Conservation (phyloP, 345 rosid species). For the Melastoma malabathricum region DNA sequence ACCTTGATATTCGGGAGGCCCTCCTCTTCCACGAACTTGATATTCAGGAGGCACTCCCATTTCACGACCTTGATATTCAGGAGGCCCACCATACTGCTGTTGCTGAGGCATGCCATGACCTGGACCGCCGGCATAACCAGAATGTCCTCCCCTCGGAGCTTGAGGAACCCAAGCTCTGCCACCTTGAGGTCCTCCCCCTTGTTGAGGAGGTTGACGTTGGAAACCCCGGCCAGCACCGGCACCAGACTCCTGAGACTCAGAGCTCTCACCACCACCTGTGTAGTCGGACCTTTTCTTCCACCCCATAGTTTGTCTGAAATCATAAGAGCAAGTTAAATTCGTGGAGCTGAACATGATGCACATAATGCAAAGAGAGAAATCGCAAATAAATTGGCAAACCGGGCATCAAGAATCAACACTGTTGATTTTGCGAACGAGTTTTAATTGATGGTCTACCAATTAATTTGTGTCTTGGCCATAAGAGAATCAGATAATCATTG, state of each 20-base stretch:
- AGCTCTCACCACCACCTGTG: constrained; percentile 53
- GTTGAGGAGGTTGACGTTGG: constrained; percentile 31
- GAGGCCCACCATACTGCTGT: constrained; percentile 34
- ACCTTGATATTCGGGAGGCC: constrained; percentile 29
- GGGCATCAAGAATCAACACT: too few species aligned
- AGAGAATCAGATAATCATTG: too few species aligned
- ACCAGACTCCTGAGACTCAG: constrained; percentile 42
- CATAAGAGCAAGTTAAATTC: too few species aligned
- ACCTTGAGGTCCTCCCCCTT: constrained; percentile 38
- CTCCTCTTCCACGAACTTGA: constrained; percentile 68
- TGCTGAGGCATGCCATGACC: constrained; percentile 50
- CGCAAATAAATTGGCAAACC: too few species aligned
- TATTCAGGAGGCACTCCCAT: constrained; percentile 46
- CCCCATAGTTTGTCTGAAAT: constrained; percentile 21
- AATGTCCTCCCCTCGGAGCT: constrained; percentile 59
- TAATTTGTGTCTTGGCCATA: too few species aligned
- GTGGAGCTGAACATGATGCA: too few species aligned
- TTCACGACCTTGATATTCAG: constrained; percentile 46
- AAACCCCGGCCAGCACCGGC: constrained; percentile 36
- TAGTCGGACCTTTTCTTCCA: constrained; percentile 61
- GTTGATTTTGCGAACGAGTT: too few species aligned
- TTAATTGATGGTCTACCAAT: too few species aligned
- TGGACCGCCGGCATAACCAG: constrained; percentile 47
- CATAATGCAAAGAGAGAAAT: too few species aligned
- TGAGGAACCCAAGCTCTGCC: constrained; percentile 50